Evolutionary conservation across 2,329 filamentous ascomycete species (phyloP), one percentile per base, ranked within the genome.

Genomic region (Colletotrichum sidae): DNA sequence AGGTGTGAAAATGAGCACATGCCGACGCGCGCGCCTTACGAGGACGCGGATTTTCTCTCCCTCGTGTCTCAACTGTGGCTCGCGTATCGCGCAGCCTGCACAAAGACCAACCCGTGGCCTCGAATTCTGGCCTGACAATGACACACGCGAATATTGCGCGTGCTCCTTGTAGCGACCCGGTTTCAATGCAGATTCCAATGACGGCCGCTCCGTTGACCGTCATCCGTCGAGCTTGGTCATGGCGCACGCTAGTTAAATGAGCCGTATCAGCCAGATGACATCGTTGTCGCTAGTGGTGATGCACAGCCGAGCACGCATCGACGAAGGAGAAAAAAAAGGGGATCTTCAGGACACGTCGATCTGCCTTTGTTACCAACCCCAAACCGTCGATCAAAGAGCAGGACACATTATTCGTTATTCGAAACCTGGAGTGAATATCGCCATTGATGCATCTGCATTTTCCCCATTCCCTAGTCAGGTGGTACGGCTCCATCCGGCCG

Each of bases 161-260:
- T 41, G 47, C 47, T 33, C 25, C 39, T 42, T 17, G 25, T 25
- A 25, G 52, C 56, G 47, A 63, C 59, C 52, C 37, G 47, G 59
- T 63, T 63, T 63, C 58, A 65, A 62, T 63, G 59, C 59, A 33
- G 34, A 51, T 34, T n/a, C 12, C 46, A 35, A 51, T 25, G 51
- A 66, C 63, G 63, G 63, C 52, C 52, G 33, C 53, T 66, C 63
- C 63, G 63, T 44, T 17, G 49, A 45, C 25, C 39, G 41, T 62
- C 38, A 10, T 42, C 41, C 12, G 25, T 50, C 25, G 17, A 47
- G 45, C 41, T 34, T 65, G 58, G 62, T 39, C 58, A 65, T 39
- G 47, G 62, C 62, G 49, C 42, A 41, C 62, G 15, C 47, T 53
- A 63, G 52, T 63, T 45, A 66, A 63, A 66, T 57, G 63, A 63